Base-by-base conservation (phyloP, 345 rosid genomes). In the Nephelium lappaceum region DNA sequence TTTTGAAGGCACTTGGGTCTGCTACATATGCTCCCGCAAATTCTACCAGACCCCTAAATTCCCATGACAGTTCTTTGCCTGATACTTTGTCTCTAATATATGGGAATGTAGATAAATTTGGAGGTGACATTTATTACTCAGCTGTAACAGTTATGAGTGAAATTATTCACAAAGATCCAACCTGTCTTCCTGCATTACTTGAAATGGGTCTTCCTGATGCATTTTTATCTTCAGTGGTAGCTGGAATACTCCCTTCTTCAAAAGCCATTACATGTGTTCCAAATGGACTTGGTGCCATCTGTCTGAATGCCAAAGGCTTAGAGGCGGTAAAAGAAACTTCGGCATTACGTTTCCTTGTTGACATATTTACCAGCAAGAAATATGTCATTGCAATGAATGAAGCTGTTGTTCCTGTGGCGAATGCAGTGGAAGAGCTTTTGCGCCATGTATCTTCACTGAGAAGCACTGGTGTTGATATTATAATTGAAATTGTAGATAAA, bases 141-240 rank as follows among this genome's bases (percentile, higher is more conserved):
- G 97, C 99, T 76, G 99, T 95, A 81, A 93, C 98, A 62, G 95
- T 95, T 58, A 95, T 95, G 99, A 93, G 98, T 83, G 98, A 95
- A 79, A 88, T 93, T 68, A 91, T 95, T 82, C 99, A 95, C 88
- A 95, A 93, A 83, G 98, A 95, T 78, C 99, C 99, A 60, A 93
- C 98, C 60, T 91, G 95, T 79, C 93, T 92, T 78, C 79, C 96
- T 43, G 83, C 84, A 18, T 86, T 95, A 78, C 90, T 90, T 80
- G 99, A 95, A 81, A 80, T 92, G 87, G 93, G 97, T 80, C 97
- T 95, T 77, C 98, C 98, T 18, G 92, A 87, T 83, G 93, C 99
- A 69, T 95, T 95, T 88, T 87, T 95, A 79, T 86, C 96, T 80
- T 95, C 99, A 67, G 96, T 95, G 71, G 86, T 85, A 39, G 87